These are phyloP conservation scores for Mycoemilia scoparia DNA, from an alignment of 192 early-diverging fungal species.

Conservation along the genomic window DNA sequence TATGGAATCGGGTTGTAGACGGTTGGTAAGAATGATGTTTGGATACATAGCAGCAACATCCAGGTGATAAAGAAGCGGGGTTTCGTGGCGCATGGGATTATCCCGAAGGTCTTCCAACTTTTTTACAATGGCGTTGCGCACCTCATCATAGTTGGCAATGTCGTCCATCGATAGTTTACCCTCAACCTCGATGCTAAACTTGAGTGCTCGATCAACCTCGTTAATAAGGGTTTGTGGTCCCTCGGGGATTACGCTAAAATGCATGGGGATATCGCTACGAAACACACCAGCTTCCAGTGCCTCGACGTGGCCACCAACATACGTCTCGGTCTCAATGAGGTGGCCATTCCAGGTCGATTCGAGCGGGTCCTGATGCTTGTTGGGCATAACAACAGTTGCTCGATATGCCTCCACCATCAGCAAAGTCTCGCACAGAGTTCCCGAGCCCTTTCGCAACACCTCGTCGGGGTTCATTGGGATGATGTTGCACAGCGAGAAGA, in stretches of 20 bases:
- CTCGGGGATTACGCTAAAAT: slow-evolving; percentile 59
- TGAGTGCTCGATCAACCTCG: slow-evolving; percentile 75
- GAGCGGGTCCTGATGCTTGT: slow-evolving; percentile 73
- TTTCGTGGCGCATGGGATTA: slow-evolving; percentile 50
- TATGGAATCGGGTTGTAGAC: slow-evolving; percentile 93
- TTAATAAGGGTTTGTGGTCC: slow-evolving; percentile 73
- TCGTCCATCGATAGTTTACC: slow-evolving; percentile 55
- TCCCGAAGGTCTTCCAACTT: slow-evolving; percentile 62
- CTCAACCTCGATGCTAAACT: slow-evolving; percentile 77
- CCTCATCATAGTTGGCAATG: slow-evolving; percentile 80
- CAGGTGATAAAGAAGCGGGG: slow-evolving; percentile 89
- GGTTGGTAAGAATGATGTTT: slow-evolving; percentile 96
- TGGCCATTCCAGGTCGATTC: slow-evolving; percentile 77
- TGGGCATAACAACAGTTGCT: slow-evolving; percentile 85
- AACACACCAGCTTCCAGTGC: slow-evolving; percentile 98
- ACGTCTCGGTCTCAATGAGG: slow-evolving; percentile 82
- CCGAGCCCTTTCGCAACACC: slow-evolving; percentile 85
- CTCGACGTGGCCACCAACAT: slow-evolving; percentile 97
- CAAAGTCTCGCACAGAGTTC: slow-evolving; percentile 88
- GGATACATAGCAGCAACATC: slow-evolving; percentile 99
- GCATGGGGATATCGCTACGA: slow-evolving; percentile 72
- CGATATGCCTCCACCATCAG: slow-evolving; percentile 90
- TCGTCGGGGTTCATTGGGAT: slow-evolving; percentile 96
- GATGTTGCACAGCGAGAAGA: slow-evolving; percentile 98
- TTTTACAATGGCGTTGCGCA: slow-evolving; percentile 41